Evolutionary conservation across 2,329 filamentous ascomycete genomes (phyloP).

Genomic region (Emergomyces orientalis): DNA sequence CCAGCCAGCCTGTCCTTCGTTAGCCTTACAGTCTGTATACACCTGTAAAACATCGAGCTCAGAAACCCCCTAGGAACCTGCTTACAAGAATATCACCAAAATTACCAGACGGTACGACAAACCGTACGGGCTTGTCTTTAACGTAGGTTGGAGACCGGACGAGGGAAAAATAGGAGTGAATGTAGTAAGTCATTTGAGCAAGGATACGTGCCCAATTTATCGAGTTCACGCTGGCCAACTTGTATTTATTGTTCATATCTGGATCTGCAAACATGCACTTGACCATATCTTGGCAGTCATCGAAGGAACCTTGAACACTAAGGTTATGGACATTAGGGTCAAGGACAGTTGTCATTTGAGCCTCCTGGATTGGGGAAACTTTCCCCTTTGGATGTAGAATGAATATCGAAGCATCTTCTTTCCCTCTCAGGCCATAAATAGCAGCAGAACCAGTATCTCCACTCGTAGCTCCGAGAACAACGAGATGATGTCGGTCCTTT

Average conservation of each 20-base stretch:
- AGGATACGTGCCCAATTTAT: slow-evolving; percentile 96
- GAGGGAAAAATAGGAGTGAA: slow-evolving; percentile 84
- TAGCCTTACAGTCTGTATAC: background rate
- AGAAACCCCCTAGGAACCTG: background rate
- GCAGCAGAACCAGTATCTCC: slow-evolving; percentile 87
- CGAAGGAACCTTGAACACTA: slow-evolving; percentile 76
- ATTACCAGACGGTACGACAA: slow-evolving; percentile 89
- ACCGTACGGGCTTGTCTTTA: slow-evolving; percentile 54
- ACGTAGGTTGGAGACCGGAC: slow-evolving; percentile 52
- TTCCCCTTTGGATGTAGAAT: slow-evolving; percentile 89
- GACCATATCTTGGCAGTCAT: slow-evolving; percentile 94
- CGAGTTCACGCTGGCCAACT: slow-evolving; percentile 87
- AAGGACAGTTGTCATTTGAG: slow-evolving; percentile 90
- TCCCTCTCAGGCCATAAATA: slow-evolving; percentile 87
- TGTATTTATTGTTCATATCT: slow-evolving; percentile 70
- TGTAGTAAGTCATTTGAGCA: slow-evolving; percentile 96
- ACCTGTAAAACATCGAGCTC: background rate
- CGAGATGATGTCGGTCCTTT: slow-evolving; percentile 65
- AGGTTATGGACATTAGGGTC: slow-evolving; percentile 91
- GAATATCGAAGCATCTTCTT: slow-evolving; percentile 94
- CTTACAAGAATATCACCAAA: slow-evolving; percentile 74
- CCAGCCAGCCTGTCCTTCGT: slow-evolving; percentile 51
- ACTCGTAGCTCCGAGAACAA: slow-evolving; percentile 77
- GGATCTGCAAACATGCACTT: slow-evolving; percentile 85
- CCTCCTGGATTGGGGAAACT: slow-evolving; percentile 85